A percentile compares a stretch with the other conserved stretches of the same genome.
phyloP scores from a whole-genome alignment of 805 yeast genomes.

The Nakazawaea anatomiae region DNA sequence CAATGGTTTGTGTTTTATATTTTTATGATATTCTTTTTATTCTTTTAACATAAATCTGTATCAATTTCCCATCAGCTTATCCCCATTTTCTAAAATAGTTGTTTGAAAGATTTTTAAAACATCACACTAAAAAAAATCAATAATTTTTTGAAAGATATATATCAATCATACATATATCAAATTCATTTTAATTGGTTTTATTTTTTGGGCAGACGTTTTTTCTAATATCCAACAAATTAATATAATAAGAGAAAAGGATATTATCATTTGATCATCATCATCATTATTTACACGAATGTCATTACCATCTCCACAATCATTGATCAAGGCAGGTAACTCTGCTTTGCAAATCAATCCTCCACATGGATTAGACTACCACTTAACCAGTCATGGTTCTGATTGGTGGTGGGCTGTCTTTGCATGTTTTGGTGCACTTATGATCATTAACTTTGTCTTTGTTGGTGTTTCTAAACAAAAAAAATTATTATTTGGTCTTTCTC shows the following conservation, averaged over 20 bases:
- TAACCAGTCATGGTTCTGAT: slow-evolving; percentile 32
- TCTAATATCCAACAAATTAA: too few relatives aligned
- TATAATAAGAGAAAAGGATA: background rate
- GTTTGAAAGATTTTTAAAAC: background rate
- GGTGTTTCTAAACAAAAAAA: slow-evolving; percentile 5
- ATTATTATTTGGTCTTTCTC: slow-evolving; percentile 25
- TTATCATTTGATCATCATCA: too few relatives aligned
- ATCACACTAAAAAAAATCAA: background rate
- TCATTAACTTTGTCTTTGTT: background rate
- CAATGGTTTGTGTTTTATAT: background rate
- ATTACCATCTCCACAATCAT: background rate
- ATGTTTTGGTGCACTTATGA: slow-evolving; percentile 21
- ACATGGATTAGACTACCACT: slow-evolving; percentile 21
- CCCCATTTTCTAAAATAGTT: background rate
- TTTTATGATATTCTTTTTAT: background rate
- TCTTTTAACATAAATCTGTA: background rate
- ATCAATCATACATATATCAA: too few relatives aligned
- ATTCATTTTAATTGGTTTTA: too few relatives aligned
- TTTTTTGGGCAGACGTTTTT: too few relatives aligned
- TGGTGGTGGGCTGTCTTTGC: slow-evolving; percentile 38
- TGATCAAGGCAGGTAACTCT: slow-evolving; percentile 19
- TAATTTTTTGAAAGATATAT: too few relatives aligned
- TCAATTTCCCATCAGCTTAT: background rate
- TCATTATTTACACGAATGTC: too few relatives aligned
- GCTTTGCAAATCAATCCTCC: slow-evolving; percentile 26